Base-by-base conservation (phyloP, 306 rosid species). In the Hippophae tibetana region DNA sequence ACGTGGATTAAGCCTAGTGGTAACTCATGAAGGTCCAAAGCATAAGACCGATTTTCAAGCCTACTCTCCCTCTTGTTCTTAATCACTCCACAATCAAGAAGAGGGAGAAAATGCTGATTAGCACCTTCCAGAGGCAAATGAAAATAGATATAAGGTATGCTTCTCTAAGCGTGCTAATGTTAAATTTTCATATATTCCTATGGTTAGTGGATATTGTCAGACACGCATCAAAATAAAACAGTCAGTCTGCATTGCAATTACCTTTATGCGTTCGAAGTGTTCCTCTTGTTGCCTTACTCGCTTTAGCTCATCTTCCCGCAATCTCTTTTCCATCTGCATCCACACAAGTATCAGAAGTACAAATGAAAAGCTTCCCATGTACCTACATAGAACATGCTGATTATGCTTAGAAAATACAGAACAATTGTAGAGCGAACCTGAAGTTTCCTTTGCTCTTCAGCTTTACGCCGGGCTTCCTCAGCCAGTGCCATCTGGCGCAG, bases 201-300 rank as follows among this genome's bases (percentile, higher is more conserved):
- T 12, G n/a, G 8, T 23, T 31, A 10, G 50, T 7, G 54, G 48
- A 38, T 55, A n/a, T 47, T 14, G 45, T 9, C 48, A n/a, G 42
- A 42, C 14, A 52, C 8, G 27, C 10, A 53, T 13, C 31, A 8
- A 43, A 44, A 47, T 4, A 25, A 9, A 26, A 9, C 62, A 47
- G 41, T 51, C 59, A 64, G 51, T 53, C 6, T 47, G 23, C 52
- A 18, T 31, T 74, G 61, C 58, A 60, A 66, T 67, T 72, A 93
- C 99, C 97, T 88, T 93, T 59, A 93, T 63, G 40, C 97, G 95
- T 66, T 65, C 86, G 69, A 93, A 93, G 68, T 88, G 86, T 61
- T 93, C 96, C 80, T 93, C 99, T 77, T 93, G 97, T 72, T 86
- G 90, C 77, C 83, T 87, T 77, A 93, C 95, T 62, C 86, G 80